These are phyloP conservation scores for Blastomyces emzantsi DNA, from an alignment of 2,329 filamentous ascomycete species.

Conservation along the genomic window DNA sequence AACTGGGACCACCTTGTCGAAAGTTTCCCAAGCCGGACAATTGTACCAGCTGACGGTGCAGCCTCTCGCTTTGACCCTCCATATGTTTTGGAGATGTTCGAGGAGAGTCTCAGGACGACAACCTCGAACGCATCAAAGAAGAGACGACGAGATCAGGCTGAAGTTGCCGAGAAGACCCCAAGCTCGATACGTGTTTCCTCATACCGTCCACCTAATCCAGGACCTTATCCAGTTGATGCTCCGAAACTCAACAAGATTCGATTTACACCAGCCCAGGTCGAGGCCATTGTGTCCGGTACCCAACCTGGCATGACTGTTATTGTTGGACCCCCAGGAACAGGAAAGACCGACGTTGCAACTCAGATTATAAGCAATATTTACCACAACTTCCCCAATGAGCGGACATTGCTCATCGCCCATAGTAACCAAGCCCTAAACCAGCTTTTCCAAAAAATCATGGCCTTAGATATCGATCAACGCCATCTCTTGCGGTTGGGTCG, in stretches of 20 bases:
- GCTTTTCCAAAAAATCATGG: constrained; percentile 95
- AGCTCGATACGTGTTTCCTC: constrained; percentile 75
- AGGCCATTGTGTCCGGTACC: constrained; percentile 86
- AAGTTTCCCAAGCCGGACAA: constrained; percentile 75
- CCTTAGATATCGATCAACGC: constrained; percentile 87
- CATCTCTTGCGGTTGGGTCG: constrained; percentile 88
- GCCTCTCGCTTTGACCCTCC: constrained; percentile 72
- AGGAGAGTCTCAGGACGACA: constrained; percentile 44
- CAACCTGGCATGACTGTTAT: constrained; percentile 91
- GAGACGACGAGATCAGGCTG: constrained; percentile 65
- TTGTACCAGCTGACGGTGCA: constrained; percentile 67
- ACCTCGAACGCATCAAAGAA: constrained; percentile 67
- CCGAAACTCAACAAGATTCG: constrained; percentile 74
- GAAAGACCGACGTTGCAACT: constrained; percentile 97
- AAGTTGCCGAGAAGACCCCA: constrained; percentile 53
- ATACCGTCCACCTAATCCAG: constrained; percentile 79
- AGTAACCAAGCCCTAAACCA: constrained; percentile 98
- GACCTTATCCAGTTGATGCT: constrained; percentile 77
- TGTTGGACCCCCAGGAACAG: constrained; percentile 90
- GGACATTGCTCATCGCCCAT: constrained; percentile 86
- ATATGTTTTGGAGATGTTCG: constrained; percentile 66
- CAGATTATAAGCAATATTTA: constrained; percentile 99
- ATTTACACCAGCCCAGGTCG: constrained; percentile 83
- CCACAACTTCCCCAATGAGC: constrained; percentile 90
- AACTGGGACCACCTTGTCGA: constrained; percentile 92